Evolutionary conservation across 148 eudicot genomes (phyloP), one percentile per base, ranked within the genome.

Genomic region (Persicaria tinctoria): DNA sequence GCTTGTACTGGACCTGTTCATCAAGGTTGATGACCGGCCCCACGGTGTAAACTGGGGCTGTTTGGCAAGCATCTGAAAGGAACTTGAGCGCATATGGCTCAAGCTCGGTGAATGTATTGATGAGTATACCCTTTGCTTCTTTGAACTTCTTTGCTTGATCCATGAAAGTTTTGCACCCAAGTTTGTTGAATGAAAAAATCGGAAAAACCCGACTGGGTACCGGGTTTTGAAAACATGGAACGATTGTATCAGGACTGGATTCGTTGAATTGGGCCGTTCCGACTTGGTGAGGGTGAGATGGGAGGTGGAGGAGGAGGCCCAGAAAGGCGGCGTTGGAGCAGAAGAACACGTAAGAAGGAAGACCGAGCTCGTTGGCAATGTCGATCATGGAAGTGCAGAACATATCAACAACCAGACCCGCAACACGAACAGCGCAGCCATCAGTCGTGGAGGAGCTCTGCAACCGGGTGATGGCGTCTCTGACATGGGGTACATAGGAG

Each of bases 361-460:
- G 48, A 6, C 68, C 72, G 46, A 79, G 44, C 53, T 82, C 80
- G 20, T 56, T 60, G 5, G 85, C 85, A 11, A 83, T 59, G 68
- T 83, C 85, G 2, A 79, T 77, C 64, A 83, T 72, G 23, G 70
- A 54, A 7, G 80, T 74, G 66, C 85, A 79, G 63, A 83, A 68
- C 80, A 79, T 53, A 68, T 79, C 82, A 2, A 83, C 9, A 2
- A 83, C 73, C 50, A 83, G 45, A 10, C 82, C 85, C 10, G 59
- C 77, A 10, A 82, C 23, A 2, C 45, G 77, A 20, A 11, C 44
- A 20, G 41, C 41, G 2, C 41, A 32, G 41, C 41, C 41, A 32
- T 32, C 41, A 11, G 55, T 8, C 1, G 49, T 16, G 5, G 4
- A 47, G 4, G 55, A 2, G 48, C 4, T 13, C 8, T 13, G 38